Base-by-base conservation (phyloP, 345 rosid species). In the Gossypium thurberi region DNA sequence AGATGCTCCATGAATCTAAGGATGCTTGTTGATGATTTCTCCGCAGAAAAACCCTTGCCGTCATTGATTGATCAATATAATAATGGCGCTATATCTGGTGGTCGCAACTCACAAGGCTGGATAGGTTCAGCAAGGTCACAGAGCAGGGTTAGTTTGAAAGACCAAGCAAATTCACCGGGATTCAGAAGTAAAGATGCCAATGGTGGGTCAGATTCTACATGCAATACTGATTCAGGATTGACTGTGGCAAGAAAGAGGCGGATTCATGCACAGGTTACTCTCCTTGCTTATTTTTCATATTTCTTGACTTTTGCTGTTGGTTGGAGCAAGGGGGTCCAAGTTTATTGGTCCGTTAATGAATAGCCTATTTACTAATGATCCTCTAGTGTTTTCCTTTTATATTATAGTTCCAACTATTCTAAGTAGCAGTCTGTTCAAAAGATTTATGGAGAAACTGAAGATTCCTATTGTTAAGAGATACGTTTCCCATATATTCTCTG, bases 221-320 rank as follows among this genome's bases (percentile, higher is more conserved):
- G 62, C 37, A 59, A 18, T 37, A 64, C 78, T 78, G 85, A 75
- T 64, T 81, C 82, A 51, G 84, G 86, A 66, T 51, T 82, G 48
- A 53, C 81, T 60, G 70, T 74, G 20, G 84, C 82, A 15, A 84
- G 82, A 69, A 87, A 87, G 78, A 77, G 76, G 77, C 84, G 82
- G 64, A 70, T 87, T 58, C 81, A 75, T 69, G 60, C 85, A 52
- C 89, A 84, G 87, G 91, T 82, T 60, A 3, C 65, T 71, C 10
- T 60, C 70, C 58, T 43, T 74, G 61, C 53, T 58, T 55, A 58
- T 65, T 66, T 56, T 53, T 42, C 68, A 57, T 25, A 56, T 43
- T 55, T 66, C 48, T 60, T 33, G 25, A 50, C 21, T 9, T 53
- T 25, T 42, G 10, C 21, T 51, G 13, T 65, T 65, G 17, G 21